Conservation (phyloP, 2,329 filamentous ascomycete genomes). For the Raffaelea ambrosiae region DNA sequence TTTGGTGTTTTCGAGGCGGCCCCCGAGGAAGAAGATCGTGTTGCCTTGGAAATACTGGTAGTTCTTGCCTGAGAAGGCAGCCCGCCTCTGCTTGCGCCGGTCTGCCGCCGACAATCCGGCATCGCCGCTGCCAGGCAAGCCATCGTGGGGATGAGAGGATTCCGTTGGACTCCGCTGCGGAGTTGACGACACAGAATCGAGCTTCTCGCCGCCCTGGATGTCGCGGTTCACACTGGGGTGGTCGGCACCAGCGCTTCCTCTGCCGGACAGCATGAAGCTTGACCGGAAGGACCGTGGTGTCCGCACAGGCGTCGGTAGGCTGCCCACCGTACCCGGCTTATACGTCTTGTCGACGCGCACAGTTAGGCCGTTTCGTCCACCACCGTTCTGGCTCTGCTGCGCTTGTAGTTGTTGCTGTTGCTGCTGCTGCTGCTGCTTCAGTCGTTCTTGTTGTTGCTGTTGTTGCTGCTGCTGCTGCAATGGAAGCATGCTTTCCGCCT, state of each 20-base stretch:
- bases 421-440: conserved; percentile 20
- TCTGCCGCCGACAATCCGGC: background rate
- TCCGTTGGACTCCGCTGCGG: conserved; percentile 44
- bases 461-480: conserved; percentile 44
- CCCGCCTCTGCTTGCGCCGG: conserved; percentile 1
- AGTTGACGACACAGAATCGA: conserved; percentile 73
- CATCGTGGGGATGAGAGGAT: conserved; percentile 15
- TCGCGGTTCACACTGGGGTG: conserved; percentile 44
- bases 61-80: conserved; percentile 49
- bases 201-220: conserved; percentile 65
- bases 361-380: conserved; percentile 29
- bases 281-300: conserved; percentile 71
- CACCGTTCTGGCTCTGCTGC: background rate
- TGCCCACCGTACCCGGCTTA: conserved; percentile 31
- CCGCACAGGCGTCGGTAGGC: conserved; percentile 52
- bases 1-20: conserved; percentile 78
- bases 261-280: conserved; percentile 58
- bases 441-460: conserved; percentile 14
- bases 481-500: conserved; percentile 72
- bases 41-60: conserved; percentile 93
- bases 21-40: conserved; percentile 79
- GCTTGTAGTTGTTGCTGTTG: conserved; percentile 6
- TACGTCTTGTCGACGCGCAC: conserved; percentile 54
- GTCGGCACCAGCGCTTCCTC: conserved; percentile 36
- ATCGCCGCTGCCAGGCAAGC: background rate